A percentile compares a stretch with the other conserved stretches of the same genome.
These are phyloP conservation scores for Pseudogymnoascus sp. DNA, from an alignment of 2,329 filamentous ascomycete genomes.

Conservation along the genomic window DNA sequence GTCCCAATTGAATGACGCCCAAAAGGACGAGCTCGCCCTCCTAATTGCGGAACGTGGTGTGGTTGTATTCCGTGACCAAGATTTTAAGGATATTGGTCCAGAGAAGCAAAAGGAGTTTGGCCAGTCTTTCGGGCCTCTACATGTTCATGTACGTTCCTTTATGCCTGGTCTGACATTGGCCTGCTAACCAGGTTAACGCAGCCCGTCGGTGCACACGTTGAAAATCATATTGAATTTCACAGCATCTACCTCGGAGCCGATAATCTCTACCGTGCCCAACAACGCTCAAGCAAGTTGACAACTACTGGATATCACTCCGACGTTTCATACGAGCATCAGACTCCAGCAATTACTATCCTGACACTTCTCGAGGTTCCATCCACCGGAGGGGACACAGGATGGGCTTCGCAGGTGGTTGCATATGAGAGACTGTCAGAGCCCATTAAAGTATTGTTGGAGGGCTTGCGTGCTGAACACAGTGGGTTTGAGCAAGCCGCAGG, in stretches of 20 bases:
- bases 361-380: constrained; percentile 71
- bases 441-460: constrained; percentile 70
- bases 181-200: constrained; percentile 14
- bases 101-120: constrained; percentile 58
- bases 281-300: constrained; percentile 38
- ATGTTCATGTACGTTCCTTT: constrained; percentile 48
- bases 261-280: constrained; percentile 34
- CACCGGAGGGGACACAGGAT: constrained; percentile 75
- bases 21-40: constrained; percentile 43
- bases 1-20: constrained; percentile 35
- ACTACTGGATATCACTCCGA: constrained; percentile 83
- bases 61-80: constrained; percentile 61
- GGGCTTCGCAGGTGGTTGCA: constrained; percentile 66
- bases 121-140: constrained; percentile 67
- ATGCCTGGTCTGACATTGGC: background rate
- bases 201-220: constrained; percentile 36
- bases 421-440: constrained; percentile 69
- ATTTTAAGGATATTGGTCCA: constrained; percentile 60
- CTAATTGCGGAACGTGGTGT: constrained; percentile 40
- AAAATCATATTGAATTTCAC: constrained; percentile 37
- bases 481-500: constrained; percentile 68
- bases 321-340: constrained; percentile 77
- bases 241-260: constrained; percentile 40
- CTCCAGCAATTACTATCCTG: constrained; percentile 78
- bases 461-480: constrained; percentile 69